Evolutionary conservation across 78 protist species (phyloP), one percentile per base, ranked within the genome.

Genomic region (Emiliania huxleyi): DNA sequence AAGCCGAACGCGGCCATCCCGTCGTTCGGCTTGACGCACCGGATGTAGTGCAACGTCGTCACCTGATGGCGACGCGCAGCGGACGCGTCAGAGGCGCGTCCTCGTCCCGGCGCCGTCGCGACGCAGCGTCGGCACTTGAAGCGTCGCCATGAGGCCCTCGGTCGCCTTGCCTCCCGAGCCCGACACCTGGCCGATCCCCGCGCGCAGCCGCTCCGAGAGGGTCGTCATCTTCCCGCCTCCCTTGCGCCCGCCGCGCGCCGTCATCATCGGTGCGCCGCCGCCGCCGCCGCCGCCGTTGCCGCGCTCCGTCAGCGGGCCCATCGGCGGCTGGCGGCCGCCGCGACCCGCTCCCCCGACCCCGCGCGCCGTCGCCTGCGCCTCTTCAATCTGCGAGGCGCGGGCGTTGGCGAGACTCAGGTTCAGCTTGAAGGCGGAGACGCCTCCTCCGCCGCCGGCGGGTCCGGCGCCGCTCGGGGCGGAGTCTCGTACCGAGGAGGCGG

Each of bases 21-120:
- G 38, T 73, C 49, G 77, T 92, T 92, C 1, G 94, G 94, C 69
- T 92, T 92, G 77, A 92, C 79, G 90, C 94, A 92, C 42, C 94
- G 94, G 48, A 92, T 81, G 77, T 92, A 92, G 73, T 92, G 94
- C 33, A 84, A 90, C 90, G 83, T 33, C 83, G 83, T 73, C 25
- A 26, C 33, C 75, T 26, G 71, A 92, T 2, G 44, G 11, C 85
- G 62, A 12, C 2, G 26, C 71, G 90, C 81, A 69, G 90, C 81
- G 35, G 29, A 37, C 38, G 43, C 87, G 73, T 79, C 45, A 69
- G 81, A 15, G 19, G 6, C 15, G 56, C 40, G 85, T 48, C n/a
- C 77, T 3, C 33, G 77, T 25, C 81, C 11, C 49, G 35, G 29
- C n/a, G 29, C 46, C 12, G 35, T 3, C 35, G 55, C 89, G 62